Conservation (phyloP, 768 basidiomycete species). For the Russula sp. region DNA sequence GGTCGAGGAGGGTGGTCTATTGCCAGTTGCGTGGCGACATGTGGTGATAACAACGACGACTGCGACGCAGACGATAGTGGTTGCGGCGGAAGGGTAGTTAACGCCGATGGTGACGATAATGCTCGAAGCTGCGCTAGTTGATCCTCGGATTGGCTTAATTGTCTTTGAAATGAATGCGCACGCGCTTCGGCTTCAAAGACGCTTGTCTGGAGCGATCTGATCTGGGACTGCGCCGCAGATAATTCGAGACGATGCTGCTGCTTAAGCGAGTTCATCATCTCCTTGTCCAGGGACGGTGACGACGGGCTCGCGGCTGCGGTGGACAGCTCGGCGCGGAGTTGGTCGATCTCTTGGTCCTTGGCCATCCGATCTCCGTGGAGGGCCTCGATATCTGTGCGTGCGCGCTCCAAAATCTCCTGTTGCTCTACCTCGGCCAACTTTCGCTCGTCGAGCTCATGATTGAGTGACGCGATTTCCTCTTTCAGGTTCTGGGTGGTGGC, state of each 20-base stretch:
- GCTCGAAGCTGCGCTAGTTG: conserved; percentile 53
- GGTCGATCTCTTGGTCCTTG: conserved; percentile 67
- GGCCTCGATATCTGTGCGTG: conserved; percentile 68
- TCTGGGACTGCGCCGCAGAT: conserved; percentile 74
- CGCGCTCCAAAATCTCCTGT: conserved; percentile 57
- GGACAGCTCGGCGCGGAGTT: conserved; percentile 48
- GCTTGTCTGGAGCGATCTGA: conserved; percentile 69
- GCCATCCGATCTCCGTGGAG: conserved; percentile 58
- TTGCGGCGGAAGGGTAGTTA: conserved; percentile 34
- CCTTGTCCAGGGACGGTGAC: conserved; percentile 63
- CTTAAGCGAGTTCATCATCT: conserved; percentile 64
- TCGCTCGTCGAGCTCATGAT: conserved; percentile 51
- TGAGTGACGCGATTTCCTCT: conserved; percentile 53
- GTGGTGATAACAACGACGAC: conserved; percentile 37
- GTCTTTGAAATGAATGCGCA: conserved; percentile 65
- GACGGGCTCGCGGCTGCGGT: conserved; percentile 41
- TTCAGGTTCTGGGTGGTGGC: conserved; percentile 45
- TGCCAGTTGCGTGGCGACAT: conserved; percentile 36
- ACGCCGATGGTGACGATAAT: conserved; percentile 36
- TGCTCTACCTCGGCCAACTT: conserved; percentile 55
- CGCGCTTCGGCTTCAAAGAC: conserved; percentile 72
- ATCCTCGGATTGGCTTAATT: conserved; percentile 61
- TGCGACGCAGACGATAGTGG: conserved; percentile 34
- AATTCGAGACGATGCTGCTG: conserved; percentile 81
- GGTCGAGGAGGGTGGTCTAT: conserved; percentile 43